A percentile compares a stretch with the other conserved stretches of the same genome.
phyloP scores from a whole-genome alignment of 352 stramenopile genomes.

The Phytopythium ostracodes region DNA sequence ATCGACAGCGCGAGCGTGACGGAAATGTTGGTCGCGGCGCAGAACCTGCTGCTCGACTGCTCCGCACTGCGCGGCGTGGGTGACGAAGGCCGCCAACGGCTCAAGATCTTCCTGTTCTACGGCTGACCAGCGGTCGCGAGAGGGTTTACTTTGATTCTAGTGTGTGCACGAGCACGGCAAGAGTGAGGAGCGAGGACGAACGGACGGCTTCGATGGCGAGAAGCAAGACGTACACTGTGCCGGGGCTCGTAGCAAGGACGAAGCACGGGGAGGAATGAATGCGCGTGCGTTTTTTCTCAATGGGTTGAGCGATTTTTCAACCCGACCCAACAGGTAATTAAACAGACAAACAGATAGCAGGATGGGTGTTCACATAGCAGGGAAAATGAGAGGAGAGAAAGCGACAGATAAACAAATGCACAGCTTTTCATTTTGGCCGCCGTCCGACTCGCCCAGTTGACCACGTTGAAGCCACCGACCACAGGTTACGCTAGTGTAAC shows the following conservation, averaged over 20 bases:
- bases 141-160: background rate
- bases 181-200: background rate
- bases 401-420: background rate
- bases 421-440: background rate
- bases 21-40: slow-evolving; percentile 46
- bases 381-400: background rate
- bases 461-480: background rate
- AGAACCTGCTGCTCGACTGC: slow-evolving; percentile 68
- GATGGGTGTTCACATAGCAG: background rate
- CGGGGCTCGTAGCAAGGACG: background rate
- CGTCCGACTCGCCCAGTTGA: no score
- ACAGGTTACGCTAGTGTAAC: no score
- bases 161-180: background rate
- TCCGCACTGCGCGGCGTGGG: slow-evolving; percentile 34
- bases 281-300: slow-evolving; percentile 1
- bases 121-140: slow-evolving; percentile 20
- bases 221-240: background rate
- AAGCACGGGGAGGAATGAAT: background rate
- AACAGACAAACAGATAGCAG: background rate
- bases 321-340: background rate
- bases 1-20: slow-evolving; percentile 47
- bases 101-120: slow-evolving; percentile 78
- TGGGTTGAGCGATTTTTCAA: slow-evolving; percentile 7
- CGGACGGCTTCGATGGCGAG: background rate
- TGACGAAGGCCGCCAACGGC: slow-evolving; percentile 48